Base-by-base conservation (phyloP, 768 basidiomycete species). In the Termitomyces sp. region DNA sequence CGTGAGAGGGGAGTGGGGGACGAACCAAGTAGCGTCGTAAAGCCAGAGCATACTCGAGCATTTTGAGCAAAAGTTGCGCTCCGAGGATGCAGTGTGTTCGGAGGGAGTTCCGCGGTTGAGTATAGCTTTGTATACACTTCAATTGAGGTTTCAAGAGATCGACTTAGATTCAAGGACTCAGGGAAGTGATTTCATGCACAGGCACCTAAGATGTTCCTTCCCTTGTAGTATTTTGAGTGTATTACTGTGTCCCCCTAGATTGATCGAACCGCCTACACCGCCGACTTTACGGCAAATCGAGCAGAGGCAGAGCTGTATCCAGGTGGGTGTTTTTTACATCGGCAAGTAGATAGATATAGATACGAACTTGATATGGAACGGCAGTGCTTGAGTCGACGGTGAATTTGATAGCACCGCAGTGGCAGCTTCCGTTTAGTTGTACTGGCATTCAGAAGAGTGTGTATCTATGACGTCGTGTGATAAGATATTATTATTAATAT, bases 281-380 rank as follows among this genome's bases (percentile, higher is more conserved):
- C 85, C 85, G 10, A 85, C 83, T 65, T 88, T 88, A 54, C 86
- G 80, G 62, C 86, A 88, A 57, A 88, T 86, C 32, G 84, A 86
- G 63, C 86, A 88, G 5, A 81, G 50, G 60, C 86, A 88, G 31
- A 87, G 64, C 81, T 85, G 56, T 44, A 36, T 40, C 13, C 12
- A 27, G 7, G 4, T 25, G 11, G 5, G 12, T 50, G n/a, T n/a
- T n/a, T n/a, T n/a, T n/a, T n/a, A n/a, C n/a, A n/a, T n/a, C n/a
- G n/a, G n/a, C n/a, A n/a, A n/a, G n/a, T n/a, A n/a, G n/a, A n/a
- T n/a, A n/a, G n/a, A n/a, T n/a, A n/a, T n/a, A n/a, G n/a, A n/a
- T n/a, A n/a, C n/a, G n/a, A n/a, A 83, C 84, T 72, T 85, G 83
- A 63, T 85, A 88, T 7, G 85, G 85, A 5, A 85, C 74, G 2